These are phyloP conservation scores for Cutaneotrichosporon arboriforme DNA, from an alignment of 1,284 basidiomycete genomes.

Conservation along the genomic window DNA sequence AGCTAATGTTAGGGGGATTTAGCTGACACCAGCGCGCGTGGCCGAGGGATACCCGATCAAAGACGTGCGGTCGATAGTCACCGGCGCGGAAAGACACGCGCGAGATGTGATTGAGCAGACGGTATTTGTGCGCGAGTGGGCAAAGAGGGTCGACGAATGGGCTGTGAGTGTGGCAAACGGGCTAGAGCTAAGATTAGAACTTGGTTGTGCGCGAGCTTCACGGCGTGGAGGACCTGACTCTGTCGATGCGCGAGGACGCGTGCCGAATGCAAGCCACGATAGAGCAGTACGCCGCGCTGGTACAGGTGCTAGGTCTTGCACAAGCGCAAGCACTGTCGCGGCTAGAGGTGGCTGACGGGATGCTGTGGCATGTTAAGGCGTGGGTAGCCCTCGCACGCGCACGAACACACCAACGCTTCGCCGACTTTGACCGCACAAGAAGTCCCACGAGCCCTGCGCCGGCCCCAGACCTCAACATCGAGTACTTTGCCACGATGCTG, in stretches of 20 bases:
- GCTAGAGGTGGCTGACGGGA: neutral
- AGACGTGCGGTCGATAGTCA: neutral
- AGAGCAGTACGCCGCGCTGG: neutral
- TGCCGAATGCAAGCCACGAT: neutral
- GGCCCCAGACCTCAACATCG: neutral
- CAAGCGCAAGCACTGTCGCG: neutral
- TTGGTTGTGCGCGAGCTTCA: neutral
- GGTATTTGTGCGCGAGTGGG: neutral
- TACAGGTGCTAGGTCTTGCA: neutral
- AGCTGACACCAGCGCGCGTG: neutral
- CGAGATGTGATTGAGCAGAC: neutral
- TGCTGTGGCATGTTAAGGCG: neutral
- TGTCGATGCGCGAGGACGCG: neutral
- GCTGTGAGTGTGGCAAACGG: neutral
- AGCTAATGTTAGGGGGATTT: neutral
- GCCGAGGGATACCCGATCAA: neutral
- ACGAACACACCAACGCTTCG: neutral
- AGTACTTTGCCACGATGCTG: neutral
- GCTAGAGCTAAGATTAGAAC: neutral
- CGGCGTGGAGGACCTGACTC: neutral
- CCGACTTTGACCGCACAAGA: conserved; percentile 1
- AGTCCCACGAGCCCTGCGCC: neutral
- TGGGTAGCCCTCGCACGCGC: neutral
- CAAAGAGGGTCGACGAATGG: neutral
- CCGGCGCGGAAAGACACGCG: neutral